Evolutionary conservation across 1,284 basidiomycete genomes (phyloP).

Genomic region (Marasmius oreades): DNA sequence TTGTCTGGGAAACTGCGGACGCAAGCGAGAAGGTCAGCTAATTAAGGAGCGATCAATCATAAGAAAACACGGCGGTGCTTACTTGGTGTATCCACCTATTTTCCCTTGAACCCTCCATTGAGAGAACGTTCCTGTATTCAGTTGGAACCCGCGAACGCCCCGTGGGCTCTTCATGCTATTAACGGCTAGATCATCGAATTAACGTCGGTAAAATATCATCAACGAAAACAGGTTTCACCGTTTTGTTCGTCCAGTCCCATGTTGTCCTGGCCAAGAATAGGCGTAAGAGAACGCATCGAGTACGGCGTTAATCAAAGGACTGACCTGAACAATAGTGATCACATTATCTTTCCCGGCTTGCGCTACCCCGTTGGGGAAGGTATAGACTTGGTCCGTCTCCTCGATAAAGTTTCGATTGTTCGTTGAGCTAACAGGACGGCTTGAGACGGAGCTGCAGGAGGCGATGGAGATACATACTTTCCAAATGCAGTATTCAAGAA

Average conservation of each 20-base stretch:
- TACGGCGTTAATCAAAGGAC: constrained; percentile 12
- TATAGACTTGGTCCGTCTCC: constrained; percentile 62
- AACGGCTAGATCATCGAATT: constrained; percentile 20
- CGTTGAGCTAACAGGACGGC: constrained; percentile 45
- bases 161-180: constrained; percentile 63
- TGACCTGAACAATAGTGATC: constrained; percentile 69
- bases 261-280: constrained; percentile 52
- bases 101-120: constrained; percentile 84
- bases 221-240: constrained; percentile 39
- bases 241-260: constrained; percentile 71
- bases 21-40: background rate
- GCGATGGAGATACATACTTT: constrained; percentile 42
- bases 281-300: background rate
- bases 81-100: constrained; percentile 70
- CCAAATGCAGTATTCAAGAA: constrained; percentile 72
- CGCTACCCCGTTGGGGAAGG: constrained; percentile 56
- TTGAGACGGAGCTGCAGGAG: background rate
- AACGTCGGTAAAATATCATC: background rate
- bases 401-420: constrained; percentile 55
- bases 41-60: background rate
- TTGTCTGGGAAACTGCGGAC: constrained; percentile 54
- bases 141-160: constrained; percentile 71
- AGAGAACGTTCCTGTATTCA: constrained; percentile 56
- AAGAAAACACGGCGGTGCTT: constrained; percentile 23
- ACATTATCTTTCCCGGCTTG: constrained; percentile 58